phyloP scores from a whole-genome alignment of 2,329 filamentous ascomycete genomes.

The Xylariomycetidae sp. region DNA sequence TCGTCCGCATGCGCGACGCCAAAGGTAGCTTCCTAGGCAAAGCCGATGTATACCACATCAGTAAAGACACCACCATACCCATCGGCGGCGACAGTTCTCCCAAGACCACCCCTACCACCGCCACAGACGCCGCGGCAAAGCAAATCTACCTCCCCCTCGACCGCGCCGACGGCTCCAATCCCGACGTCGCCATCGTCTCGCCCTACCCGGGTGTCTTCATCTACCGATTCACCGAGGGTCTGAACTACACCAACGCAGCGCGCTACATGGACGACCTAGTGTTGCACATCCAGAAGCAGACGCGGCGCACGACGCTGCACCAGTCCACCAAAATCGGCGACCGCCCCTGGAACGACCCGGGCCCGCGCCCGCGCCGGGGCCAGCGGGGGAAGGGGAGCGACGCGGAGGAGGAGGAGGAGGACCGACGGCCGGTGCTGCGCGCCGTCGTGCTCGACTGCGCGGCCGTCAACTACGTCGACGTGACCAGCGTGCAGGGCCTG shows the following conservation, averaged over 20 bases:
- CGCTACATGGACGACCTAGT: slow-evolving; percentile 47
- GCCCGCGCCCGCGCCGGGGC: slow-evolving; percentile 20
- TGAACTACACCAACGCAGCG: slow-evolving; percentile 53
- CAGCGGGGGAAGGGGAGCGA: slow-evolving; percentile 16
- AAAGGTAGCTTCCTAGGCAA: slow-evolving; percentile 74
- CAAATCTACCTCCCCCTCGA: slow-evolving; percentile 44
- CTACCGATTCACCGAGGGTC: slow-evolving; percentile 50
- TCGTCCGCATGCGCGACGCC: slow-evolving; percentile 76
- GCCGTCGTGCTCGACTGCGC: slow-evolving; percentile 54
- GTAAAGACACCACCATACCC: too few species aligned
- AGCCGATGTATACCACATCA: slow-evolving; percentile 62
- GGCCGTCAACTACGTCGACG: slow-evolving; percentile 51
- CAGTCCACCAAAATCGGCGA: slow-evolving; percentile 42
- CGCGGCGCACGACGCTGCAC: slow-evolving; percentile 38
- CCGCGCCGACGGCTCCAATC: slow-evolving; percentile 48
- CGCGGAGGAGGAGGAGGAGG: slow-evolving; percentile 12
- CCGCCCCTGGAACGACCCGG: slow-evolving; percentile 39
- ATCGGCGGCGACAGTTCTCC: slow-evolving; percentile 8
- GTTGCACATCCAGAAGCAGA: slow-evolving; percentile 39
- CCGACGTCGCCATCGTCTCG: slow-evolving; percentile 37
- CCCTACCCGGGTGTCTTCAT: slow-evolving; percentile 51
- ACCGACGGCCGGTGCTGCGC: slow-evolving; percentile 34
- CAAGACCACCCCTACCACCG: slow-evolving; percentile 4
- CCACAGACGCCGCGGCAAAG: slow-evolving; percentile 21
- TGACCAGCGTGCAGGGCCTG: slow-evolving; percentile 49